phyloP scores from a whole-genome alignment of 306 rosid genomes.

The Vigna radiata region DNA sequence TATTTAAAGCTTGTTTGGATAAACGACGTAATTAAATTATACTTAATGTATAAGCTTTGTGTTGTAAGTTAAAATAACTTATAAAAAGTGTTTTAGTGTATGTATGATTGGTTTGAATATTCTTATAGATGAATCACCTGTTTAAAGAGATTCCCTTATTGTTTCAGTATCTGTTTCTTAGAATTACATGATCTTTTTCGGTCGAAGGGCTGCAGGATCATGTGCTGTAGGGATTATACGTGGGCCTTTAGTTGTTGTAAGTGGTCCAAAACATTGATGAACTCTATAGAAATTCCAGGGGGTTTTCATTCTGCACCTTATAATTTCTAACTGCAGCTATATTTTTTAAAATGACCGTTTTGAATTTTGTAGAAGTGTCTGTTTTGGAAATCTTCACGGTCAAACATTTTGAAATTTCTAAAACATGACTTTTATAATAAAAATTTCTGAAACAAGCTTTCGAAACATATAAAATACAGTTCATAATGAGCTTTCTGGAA shows the following conservation, averaged over 20 bases:
- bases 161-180: not conserved
- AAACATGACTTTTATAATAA: no score
- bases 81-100: not conserved
- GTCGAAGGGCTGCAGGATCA: not conserved
- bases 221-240: not conserved
- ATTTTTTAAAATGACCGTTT: no score
- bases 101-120: not conserved
- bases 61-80: not conserved
- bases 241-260: slow-evolving; percentile 18
- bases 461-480: no score
- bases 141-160: not conserved
- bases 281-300: not conserved
- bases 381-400: no score
- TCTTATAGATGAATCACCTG: not conserved
- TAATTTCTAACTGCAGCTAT: no score
- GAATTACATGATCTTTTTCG: not conserved
- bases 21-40: not conserved
- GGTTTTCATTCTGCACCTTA: no score
- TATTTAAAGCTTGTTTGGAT: not conserved
- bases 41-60: not conserved
- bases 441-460: no score
- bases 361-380: no score
- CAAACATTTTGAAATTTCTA: no score
- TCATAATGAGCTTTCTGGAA: no score
- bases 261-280: not conserved